These are phyloP conservation scores for Gymnopilus junonius DNA, from an alignment of 768 basidiomycete species.

Conservation along the genomic window DNA sequence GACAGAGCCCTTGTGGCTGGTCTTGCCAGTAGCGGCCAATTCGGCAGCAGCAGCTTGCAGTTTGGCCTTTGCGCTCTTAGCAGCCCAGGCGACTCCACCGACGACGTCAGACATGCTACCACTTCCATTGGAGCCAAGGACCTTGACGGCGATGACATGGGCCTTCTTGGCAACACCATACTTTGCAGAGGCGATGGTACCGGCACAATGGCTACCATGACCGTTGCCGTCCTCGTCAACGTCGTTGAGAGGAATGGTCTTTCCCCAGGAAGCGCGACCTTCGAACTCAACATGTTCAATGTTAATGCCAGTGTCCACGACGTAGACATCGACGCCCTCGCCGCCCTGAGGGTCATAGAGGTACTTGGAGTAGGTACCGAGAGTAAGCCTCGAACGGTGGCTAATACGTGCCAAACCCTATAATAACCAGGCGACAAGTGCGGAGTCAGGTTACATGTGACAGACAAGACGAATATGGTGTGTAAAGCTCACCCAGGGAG, in stretches of 20 bases:
- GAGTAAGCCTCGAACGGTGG: conserved; percentile 75
- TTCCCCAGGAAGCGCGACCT: conserved; percentile 91
- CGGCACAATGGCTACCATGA: conserved; percentile 94
- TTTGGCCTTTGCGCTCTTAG: conserved; percentile 53
- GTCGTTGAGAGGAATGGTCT: conserved; percentile 85
- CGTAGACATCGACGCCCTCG: conserved; percentile 91
- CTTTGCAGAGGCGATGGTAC: conserved; percentile 91
- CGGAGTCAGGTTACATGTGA: conserved; percentile 7
- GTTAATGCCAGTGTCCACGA: conserved; percentile 92
- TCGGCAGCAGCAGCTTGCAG: conserved; percentile 67
- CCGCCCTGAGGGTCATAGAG: conserved; percentile 74
- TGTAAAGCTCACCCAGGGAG: conserved; percentile 76
- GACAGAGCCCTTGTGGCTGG: conserved; percentile 90
- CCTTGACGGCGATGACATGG: conserved; percentile 88
- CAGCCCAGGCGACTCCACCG: conserved; percentile 85
- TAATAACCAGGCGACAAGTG: conserved; percentile 16
- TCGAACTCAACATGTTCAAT: conserved; percentile 83
- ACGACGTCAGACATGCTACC: conserved; percentile 96
- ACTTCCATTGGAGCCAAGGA: conserved; percentile 91
- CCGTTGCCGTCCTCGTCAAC: conserved; percentile 92
- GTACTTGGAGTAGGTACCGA: conserved; percentile 87
- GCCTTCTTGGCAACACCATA: conserved; percentile 98
- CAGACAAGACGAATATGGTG: neutral
- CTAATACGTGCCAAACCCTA: conserved; percentile 96
- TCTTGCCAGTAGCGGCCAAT: conserved; percentile 72